Percentiles rank a stretch among this genome's conserved stretches.
Evolutionary conservation across 164 flowering plant species (phyloP).

Genomic region (Vitis vinifera): ASM3070453v1 NC_081821.1:7873501-7874000

Average conservation of each 20-base stretch:
- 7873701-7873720: slow-evolving; percentile 18
- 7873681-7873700: slow-evolving; percentile 12
- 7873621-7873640: slow-evolving; percentile 28
- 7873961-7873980: background rate
- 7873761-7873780: slow-evolving; percentile 28
- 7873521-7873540: slow-evolving; percentile 91
- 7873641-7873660: slow-evolving; percentile 43
- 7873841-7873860: slow-evolving; percentile 20
- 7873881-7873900: slow-evolving; percentile 35
- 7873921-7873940: slow-evolving; percentile 13
- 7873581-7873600: slow-evolving; percentile 22
- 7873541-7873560: slow-evolving; percentile 52
- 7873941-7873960: background rate
- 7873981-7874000: slow-evolving; percentile 7
- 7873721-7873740: slow-evolving; percentile 26
- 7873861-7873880: slow-evolving; percentile 13
- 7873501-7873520: slow-evolving; percentile 41
- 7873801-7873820: slow-evolving; percentile 23
- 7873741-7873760: background rate
- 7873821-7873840: slow-evolving; percentile 13
- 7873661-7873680: slow-evolving; percentile 22
- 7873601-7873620: slow-evolving; percentile 21
- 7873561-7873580: slow-evolving; percentile 7
- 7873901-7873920: slow-evolving; percentile 9
- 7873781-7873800: slow-evolving; percentile 17